Evolutionary conservation across 495 filamentous ascomycete genomes (phyloP).

Genomic region (Tuber aestivum): DNA sequence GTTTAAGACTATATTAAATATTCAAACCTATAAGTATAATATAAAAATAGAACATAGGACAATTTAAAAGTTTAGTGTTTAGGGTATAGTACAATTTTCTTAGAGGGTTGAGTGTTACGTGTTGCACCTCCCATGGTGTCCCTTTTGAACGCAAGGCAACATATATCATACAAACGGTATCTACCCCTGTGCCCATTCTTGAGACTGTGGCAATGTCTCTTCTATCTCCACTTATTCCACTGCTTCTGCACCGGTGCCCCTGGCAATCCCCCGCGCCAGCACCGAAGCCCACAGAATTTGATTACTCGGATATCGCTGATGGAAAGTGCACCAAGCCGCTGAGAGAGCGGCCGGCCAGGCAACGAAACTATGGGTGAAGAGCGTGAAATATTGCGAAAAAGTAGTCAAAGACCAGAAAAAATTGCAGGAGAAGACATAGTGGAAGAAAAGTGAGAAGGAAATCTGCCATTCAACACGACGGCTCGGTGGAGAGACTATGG

Average conservation of each 20-base stretch:
- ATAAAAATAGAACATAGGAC: too few relatives aligned
- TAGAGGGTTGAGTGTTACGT: too few relatives aligned
- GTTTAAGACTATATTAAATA: too few relatives aligned
- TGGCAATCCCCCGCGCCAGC: constrained; percentile 46
- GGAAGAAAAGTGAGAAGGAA: constrained; percentile 50
- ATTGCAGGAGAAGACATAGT: constrained; percentile 49
- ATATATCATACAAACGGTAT: too few relatives aligned
- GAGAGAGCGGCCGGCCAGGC: constrained; percentile 52
- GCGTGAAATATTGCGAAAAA: constrained; percentile 59
- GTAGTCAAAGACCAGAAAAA: constrained; percentile 56
- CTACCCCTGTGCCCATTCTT: background rate
- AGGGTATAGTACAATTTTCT: too few relatives aligned
- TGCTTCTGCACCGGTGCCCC: constrained; percentile 18
- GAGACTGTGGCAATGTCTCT: background rate
- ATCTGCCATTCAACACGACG: background rate
- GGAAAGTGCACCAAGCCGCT: constrained; percentile 53
- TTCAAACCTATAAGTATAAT: too few relatives aligned
- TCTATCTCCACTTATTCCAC: background rate
- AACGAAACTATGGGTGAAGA: constrained; percentile 55
- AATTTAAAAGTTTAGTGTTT: too few relatives aligned
- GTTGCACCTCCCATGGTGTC: too few relatives aligned
- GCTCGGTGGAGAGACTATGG: background rate
- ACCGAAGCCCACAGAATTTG: constrained; percentile 42
- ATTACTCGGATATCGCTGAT: constrained; percentile 19
- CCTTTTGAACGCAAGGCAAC: too few relatives aligned